These are phyloP conservation scores for Misopates orontium DNA, from an alignment of 257 asterid genomes.

Conservation along the genomic window DNA sequence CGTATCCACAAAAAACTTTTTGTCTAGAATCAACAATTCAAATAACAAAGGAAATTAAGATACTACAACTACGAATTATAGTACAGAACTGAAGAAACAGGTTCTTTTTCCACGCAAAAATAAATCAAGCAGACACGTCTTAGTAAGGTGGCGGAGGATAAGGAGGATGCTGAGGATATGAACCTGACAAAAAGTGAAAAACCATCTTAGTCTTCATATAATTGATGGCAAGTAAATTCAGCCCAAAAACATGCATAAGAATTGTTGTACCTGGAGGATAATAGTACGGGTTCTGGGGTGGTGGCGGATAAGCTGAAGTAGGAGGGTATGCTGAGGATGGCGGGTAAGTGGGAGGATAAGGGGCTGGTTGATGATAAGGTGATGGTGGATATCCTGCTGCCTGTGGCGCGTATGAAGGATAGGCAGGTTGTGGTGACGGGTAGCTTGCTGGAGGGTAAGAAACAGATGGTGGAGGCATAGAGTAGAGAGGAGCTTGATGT, in stretches of 20 bases:
- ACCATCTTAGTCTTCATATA: slow-evolving; percentile 4
- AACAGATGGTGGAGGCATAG: slow-evolving; percentile 39
- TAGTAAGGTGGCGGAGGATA: slow-evolving; percentile 51
- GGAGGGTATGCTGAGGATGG: slow-evolving; percentile 31
- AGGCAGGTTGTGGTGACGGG: slow-evolving; percentile 30
- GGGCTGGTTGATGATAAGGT: slow-evolving; percentile 33
- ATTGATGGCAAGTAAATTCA: too few relatives aligned
- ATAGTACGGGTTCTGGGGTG: slow-evolving; percentile 39
- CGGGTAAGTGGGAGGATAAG: slow-evolving; percentile 41
- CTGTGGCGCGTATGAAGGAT: slow-evolving; percentile 41
- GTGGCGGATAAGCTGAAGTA: slow-evolving; percentile 44
- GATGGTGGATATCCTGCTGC: slow-evolving; percentile 47
- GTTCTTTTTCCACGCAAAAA: neutral
- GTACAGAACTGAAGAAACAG: too few relatives aligned
- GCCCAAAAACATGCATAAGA: neutral
- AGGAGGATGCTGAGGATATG: slow-evolving; percentile 35
- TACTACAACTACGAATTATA: too few relatives aligned
- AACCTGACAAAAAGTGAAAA: slow-evolving; percentile 35
- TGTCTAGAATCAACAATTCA: too few relatives aligned
- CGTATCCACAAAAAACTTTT: too few relatives aligned
- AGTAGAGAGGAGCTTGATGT: slow-evolving; percentile 35
- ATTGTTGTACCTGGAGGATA: slow-evolving; percentile 45
- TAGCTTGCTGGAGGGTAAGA: slow-evolving; percentile 40
- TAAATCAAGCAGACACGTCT: slow-evolving; percentile 13
- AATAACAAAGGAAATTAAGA: too few relatives aligned